Conservation (phyloP, 805 yeast genomes). For the Wickerhamiella spandovensis region DNA sequence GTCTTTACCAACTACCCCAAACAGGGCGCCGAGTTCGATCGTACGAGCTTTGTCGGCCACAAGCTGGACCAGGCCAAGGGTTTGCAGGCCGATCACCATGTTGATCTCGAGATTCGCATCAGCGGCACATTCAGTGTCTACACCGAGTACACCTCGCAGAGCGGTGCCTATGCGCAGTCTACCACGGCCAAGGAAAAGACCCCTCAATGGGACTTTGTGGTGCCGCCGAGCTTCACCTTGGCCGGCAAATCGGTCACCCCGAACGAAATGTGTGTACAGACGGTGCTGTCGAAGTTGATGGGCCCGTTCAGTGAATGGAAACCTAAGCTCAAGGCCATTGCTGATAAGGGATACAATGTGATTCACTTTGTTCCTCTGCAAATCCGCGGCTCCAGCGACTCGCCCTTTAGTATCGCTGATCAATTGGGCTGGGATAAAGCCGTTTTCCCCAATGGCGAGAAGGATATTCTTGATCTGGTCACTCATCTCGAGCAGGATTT, state of each 20-base stretch:
- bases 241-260: conserved; percentile 47
- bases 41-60: conserved; percentile 42
- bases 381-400: conserved; percentile 74
- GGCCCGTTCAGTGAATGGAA: conserved; percentile 61
- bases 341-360: conserved; percentile 82
- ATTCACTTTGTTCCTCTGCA: conserved; percentile 92
- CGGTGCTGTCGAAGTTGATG: conserved; percentile 85
- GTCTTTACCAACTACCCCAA: conserved; percentile 66
- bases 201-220: conserved; percentile 51
- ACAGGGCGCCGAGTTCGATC: conserved; percentile 33
- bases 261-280: conserved; percentile 68
- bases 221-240: conserved; percentile 59
- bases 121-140: conserved; percentile 79
- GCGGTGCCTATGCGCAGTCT: conserved; percentile 14
- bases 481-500: conserved; percentile 37
- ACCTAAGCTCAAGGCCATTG: conserved; percentile 42
- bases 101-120: conserved; percentile 45
- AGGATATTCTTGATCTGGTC: conserved; percentile 43
- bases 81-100: conserved; percentile 47
- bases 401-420: conserved; percentile 86
- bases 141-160: conserved; percentile 37
- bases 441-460: conserved; percentile 40
- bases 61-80: conserved; percentile 30
- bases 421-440: conserved; percentile 65
- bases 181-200: conserved; percentile 33